A percentile compares a stretch with the other conserved stretches of the same genome.
phyloP scores from a whole-genome alignment of 176 grass and related monocot genomes.

The Poa pratensis region DNA sequence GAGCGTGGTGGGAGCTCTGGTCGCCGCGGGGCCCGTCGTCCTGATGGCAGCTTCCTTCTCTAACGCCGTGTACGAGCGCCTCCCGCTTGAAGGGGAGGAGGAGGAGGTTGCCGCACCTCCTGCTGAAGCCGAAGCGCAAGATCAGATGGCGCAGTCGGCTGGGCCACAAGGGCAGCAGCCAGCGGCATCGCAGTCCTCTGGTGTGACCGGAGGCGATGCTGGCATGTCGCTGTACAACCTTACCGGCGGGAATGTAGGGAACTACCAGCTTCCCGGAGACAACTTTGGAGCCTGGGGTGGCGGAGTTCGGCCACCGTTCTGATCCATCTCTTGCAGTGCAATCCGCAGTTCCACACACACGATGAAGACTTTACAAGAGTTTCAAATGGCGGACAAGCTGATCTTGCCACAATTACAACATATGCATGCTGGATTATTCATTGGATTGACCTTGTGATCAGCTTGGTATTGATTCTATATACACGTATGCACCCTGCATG shows the following conservation, averaged over 20 bases:
- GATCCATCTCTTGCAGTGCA: slow-evolving; percentile 23
- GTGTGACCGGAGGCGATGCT: slow-evolving; percentile 71
- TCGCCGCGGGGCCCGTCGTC: slow-evolving; percentile 76
- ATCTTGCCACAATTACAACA: not conserved
- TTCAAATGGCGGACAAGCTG: slow-evolving; percentile 32
- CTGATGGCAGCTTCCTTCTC: slow-evolving; percentile 90
- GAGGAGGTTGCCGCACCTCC: slow-evolving; percentile 47
- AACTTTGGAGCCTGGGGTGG: slow-evolving; percentile 70
- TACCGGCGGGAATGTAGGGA: slow-evolving; percentile 70
- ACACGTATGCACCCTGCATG: slow-evolving; percentile 29
- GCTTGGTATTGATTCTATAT: not conserved
- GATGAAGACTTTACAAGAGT: slow-evolving; percentile 24
- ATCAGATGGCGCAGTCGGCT: slow-evolving; percentile 49
- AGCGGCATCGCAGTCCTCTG: slow-evolving; percentile 76
- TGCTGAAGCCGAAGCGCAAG: slow-evolving; percentile 39
- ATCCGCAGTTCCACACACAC: not conserved
- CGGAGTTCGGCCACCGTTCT: slow-evolving; percentile 78
- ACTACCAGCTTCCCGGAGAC: slow-evolving; percentile 71
- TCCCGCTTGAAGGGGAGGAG: slow-evolving; percentile 68
- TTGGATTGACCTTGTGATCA: slow-evolving; percentile 28
- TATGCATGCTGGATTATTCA: slow-evolving; percentile 41
- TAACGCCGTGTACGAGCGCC: slow-evolving; percentile 84
- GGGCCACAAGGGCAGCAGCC: slow-evolving; percentile 63
- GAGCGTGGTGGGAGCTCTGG: slow-evolving; percentile 72
- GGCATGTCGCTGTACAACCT: slow-evolving; percentile 93